phyloP scores from a whole-genome alignment of 1,284 basidiomycete genomes.

The Polyporus tsugae region DNA sequence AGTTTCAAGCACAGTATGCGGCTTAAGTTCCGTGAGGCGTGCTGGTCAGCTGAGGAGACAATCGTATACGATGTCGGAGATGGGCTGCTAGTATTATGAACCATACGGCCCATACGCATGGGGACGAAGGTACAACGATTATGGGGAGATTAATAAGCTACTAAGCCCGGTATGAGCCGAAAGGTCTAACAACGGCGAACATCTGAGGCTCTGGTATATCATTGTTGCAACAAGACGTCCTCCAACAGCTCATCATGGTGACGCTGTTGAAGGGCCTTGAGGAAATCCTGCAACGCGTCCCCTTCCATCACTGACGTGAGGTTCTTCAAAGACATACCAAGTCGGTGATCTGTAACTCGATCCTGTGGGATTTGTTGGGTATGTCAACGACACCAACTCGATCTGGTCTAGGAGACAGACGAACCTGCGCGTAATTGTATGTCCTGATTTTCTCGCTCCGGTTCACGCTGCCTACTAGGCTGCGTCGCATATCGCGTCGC shows the following conservation, averaged over 20 bases:
- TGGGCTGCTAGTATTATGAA: conserved; percentile 7
- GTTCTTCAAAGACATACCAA: conserved; percentile 81
- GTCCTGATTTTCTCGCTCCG: conserved; percentile 94
- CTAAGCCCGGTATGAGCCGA: not conserved
- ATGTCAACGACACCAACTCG: not conserved
- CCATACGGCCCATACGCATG: conserved; percentile 5
- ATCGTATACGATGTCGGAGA: conserved; percentile 1
- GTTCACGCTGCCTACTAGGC: conserved; percentile 82
- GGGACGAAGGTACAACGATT: conserved; percentile 1
- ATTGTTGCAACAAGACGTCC: conserved; percentile 50
- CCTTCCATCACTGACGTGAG: conserved; percentile 83
- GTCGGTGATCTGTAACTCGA: conserved; percentile 91
- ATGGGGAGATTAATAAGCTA: conserved; percentile 2
- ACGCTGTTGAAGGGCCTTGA: conserved; percentile 71
- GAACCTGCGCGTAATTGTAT: conserved; percentile 89
- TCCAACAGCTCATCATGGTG: conserved; percentile 75
- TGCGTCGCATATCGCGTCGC: conserved; percentile 73
- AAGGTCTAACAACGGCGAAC: not conserved
- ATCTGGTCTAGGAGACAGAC: conserved; percentile 19
- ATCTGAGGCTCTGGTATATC: not conserved
- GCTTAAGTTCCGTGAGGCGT: not conserved
- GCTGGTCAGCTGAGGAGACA: not conserved
- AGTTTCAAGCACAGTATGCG: not conserved
- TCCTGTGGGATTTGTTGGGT: conserved; percentile 57
- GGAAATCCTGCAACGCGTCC: conserved; percentile 69